These are phyloP conservation scores for Lenzites betulinus DNA, from an alignment of 768 basidiomycete species.

Conservation along the genomic window DNA sequence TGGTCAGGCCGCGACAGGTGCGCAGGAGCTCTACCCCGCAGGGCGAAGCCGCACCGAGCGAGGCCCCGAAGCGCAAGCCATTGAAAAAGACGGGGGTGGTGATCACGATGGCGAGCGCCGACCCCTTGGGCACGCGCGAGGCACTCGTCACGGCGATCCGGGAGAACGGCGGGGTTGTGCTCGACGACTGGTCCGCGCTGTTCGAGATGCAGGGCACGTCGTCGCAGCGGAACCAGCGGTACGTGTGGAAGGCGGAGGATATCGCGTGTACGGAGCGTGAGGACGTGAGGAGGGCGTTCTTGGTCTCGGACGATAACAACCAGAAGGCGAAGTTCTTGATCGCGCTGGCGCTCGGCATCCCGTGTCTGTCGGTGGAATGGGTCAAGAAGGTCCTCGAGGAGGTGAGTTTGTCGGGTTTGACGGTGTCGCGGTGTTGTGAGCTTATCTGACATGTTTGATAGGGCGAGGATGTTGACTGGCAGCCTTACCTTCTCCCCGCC, in stretches of 20 bases:
- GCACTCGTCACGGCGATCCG: conserved; percentile 46
- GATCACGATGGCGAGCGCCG: conserved; percentile 50
- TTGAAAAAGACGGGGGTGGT: conserved; percentile 57
- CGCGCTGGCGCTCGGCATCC: conserved; percentile 84
- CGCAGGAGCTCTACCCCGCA: conserved; percentile 52
- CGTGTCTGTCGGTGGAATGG: conserved; percentile 69
- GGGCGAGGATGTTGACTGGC: conserved; percentile 54
- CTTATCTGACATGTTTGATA: neutral
- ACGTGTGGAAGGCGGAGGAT: conserved; percentile 52
- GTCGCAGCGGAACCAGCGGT: conserved; percentile 46
- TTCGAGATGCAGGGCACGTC: conserved; percentile 58
- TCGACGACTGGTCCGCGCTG: conserved; percentile 64
- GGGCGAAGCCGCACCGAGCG: conserved; percentile 32
- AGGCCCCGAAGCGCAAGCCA: conserved; percentile 34
- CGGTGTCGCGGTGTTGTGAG: neutral
- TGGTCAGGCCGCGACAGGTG: conserved; percentile 38
- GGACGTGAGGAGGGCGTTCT: conserved; percentile 58
- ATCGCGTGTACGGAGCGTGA: conserved; percentile 45
- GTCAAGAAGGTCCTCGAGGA: conserved; percentile 41
- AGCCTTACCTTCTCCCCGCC: conserved; percentile 55
- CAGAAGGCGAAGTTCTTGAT: conserved; percentile 80
- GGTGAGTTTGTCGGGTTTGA: conserved; percentile 21
- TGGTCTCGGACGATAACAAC: conserved; percentile 64
- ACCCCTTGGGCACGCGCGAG: conserved; percentile 45
- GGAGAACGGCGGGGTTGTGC: conserved; percentile 53